phyloP scores from a whole-genome alignment of 345 rosid genomes.

The Psidium guajava region DNA sequence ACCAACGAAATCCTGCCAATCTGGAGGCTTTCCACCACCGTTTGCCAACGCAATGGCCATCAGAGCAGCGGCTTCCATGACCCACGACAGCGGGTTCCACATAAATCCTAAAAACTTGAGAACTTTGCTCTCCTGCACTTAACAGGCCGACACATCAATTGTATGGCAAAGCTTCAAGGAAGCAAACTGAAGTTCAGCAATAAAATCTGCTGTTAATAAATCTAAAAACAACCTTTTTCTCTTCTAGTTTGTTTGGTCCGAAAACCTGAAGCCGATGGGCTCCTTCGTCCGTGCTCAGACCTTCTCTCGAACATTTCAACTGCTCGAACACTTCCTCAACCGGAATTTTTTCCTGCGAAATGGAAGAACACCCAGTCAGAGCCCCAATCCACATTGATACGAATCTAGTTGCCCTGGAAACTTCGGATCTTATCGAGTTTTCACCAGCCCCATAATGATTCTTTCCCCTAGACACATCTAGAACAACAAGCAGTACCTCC shows the following conservation, averaged over 20 bases:
- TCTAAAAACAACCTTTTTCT: conserved; percentile 51
- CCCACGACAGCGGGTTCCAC: conserved; percentile 99
- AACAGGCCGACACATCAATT: neutral
- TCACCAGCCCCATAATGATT: neutral
- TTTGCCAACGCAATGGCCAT: conserved; percentile 84
- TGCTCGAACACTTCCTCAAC: conserved; percentile 77
- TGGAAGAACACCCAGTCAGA: neutral
- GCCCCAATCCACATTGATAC: neutral
- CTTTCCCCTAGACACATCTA: neutral
- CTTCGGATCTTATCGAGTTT: neutral
- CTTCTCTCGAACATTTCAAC: conserved; percentile 41
- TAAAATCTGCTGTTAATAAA: neutral
- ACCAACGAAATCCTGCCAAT: conserved; percentile 93
- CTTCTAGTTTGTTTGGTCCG: conserved; percentile 92
- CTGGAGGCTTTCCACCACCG: conserved; percentile 71
- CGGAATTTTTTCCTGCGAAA: conserved; percentile 50
- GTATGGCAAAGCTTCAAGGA: neutral
- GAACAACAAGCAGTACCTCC: neutral
- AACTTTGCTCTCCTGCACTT: conserved; percentile 62
- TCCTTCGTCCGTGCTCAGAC: conserved; percentile 60
- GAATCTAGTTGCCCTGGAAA: neutral
- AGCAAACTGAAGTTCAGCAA: neutral
- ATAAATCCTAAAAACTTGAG: conserved; percentile 87
- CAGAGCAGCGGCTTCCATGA: conserved; percentile 90
- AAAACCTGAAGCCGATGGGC: conserved; percentile 55